Base-by-base conservation (phyloP, 176 grass and related monocot species). In the Tillandsia fasciculata region DNA sequence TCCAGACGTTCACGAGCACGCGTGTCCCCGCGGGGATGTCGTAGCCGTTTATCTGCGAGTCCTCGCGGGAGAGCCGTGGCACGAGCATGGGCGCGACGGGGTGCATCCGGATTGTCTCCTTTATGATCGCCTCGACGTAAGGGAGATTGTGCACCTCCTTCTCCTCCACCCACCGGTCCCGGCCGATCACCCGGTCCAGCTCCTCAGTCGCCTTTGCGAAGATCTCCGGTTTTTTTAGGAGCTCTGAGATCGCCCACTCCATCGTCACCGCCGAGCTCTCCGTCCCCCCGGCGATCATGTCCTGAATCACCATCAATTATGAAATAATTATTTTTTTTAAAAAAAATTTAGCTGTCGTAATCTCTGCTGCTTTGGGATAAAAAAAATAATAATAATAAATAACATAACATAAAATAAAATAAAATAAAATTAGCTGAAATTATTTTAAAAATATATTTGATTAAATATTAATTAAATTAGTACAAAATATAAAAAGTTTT, bases 71-170 rank as follows among this genome's bases (percentile, higher is more conserved):
- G 12, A 79, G 58, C 70, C 79, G 84, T 10, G 81, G 88, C 20
- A 72, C 77, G 10, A 91, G 80, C 26, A 91, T 59, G 13, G 81
- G 88, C 33, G 64, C 84, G 14, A 84, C 84, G 0, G 78, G 88
- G 80, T 91, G 84, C 67, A 91, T 50, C 65, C 81, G 53, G 81
- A 91, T n/a, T 12, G 84, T 84, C 61, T 91, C 84, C 76, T 91
- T 91, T 1, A 91, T 48, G 14, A 91, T 83, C 29, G 84, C 84
- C 53, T 87, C 75, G 15, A 91, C 13, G 84, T 84, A 91, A 22
- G 78, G 81, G 64, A 91, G 84, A 12, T 15, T 11, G 12, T 57
- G 51, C 8, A 85, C 67, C 67, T 91, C 88, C 66, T n/a, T 11
- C 78, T 91, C 88, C 17, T 68, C 49, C 0, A 85, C 81, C 81